Evolutionary conservation across 768 basidiomycete species (phyloP).

Genomic region (Boletus eberwhitei): DNA sequence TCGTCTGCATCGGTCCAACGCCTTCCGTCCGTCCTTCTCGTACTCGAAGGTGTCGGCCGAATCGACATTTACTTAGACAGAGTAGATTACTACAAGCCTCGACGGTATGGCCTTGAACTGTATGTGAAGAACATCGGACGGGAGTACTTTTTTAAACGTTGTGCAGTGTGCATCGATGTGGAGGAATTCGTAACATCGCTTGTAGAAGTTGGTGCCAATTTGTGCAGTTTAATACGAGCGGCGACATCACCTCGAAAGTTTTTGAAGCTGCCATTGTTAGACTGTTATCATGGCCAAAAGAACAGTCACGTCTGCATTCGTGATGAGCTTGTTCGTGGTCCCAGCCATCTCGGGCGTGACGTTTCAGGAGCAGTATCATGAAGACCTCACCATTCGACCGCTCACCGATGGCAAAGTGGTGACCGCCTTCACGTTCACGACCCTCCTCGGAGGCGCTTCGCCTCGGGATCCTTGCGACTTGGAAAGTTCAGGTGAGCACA

Average conservation of each 20-base stretch:
- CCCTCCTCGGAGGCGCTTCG: constrained; percentile 48
- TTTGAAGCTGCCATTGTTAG: background rate
- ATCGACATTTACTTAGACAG: no score
- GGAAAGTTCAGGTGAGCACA: constrained; percentile 45
- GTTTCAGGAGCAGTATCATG: constrained; percentile 38
- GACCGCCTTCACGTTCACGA: constrained; percentile 78
- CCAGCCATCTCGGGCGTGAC: background rate
- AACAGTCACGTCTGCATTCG: background rate
- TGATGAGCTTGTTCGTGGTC: constrained; percentile 9
- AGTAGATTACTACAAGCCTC: no score
- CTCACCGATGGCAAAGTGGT: constrained; percentile 81
- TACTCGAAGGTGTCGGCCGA: no score
- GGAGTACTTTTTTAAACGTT: no score
- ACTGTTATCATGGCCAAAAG: constrained; percentile 3
- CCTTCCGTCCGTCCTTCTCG: no score
- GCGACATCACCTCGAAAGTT: background rate
- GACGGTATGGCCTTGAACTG: no score
- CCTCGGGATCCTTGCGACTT: constrained; percentile 56
- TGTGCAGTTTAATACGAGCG: no score
- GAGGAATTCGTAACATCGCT: no score
- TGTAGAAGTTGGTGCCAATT: background rate
- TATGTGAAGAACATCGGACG: no score
- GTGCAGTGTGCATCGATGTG: no score
- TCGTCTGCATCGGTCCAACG: no score
- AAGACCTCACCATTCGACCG: constrained; percentile 53